Evolutionary conservation across 768 basidiomycete species (phyloP).

Genomic region (Lactifluus hygrophoroides): DNA sequence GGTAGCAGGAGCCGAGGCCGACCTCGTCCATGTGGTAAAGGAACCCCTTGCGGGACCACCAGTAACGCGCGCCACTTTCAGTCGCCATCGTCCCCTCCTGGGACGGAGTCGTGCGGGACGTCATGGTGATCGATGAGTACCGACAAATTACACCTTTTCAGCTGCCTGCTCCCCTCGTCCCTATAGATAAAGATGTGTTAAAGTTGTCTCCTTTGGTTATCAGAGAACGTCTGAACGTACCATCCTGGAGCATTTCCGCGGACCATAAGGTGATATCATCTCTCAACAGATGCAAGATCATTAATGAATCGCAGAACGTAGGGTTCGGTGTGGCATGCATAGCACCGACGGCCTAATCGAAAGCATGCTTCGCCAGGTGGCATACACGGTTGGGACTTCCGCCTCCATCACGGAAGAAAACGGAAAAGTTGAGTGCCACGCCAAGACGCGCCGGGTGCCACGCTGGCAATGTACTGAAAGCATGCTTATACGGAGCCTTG

Average conservation of each 20-base stretch:
- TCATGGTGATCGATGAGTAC: background rate
- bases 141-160: background rate
- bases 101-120: background rate
- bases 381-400: constrained; percentile 82
- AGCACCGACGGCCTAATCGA: constrained; percentile 76
- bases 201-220: too few relatives aligned
- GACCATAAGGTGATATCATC: constrained; percentile 87
- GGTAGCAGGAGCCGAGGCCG: background rate
- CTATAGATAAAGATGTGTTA: background rate
- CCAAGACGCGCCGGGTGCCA: constrained; percentile 84
- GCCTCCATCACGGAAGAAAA: constrained; percentile 85
- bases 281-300: constrained; percentile 73
- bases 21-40: constrained; percentile 2
- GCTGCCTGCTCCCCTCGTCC: background rate
- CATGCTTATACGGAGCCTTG: constrained; percentile 80
- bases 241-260: constrained; percentile 51
- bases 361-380: constrained; percentile 84
- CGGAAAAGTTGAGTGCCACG: constrained; percentile 84
- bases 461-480: constrained; percentile 59
- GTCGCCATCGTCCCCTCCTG: background rate
- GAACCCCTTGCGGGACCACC: constrained; percentile 9
- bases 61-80: background rate
- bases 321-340: constrained; percentile 32
- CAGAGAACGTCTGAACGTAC: constrained; percentile 18
- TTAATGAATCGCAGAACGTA: constrained; percentile 65